A percentile compares a stretch with the other conserved stretches of the same genome.
These are phyloP conservation scores for Penicillium herquei DNA, from an alignment of 495 filamentous ascomycete genomes.

Conservation along the genomic window DNA sequence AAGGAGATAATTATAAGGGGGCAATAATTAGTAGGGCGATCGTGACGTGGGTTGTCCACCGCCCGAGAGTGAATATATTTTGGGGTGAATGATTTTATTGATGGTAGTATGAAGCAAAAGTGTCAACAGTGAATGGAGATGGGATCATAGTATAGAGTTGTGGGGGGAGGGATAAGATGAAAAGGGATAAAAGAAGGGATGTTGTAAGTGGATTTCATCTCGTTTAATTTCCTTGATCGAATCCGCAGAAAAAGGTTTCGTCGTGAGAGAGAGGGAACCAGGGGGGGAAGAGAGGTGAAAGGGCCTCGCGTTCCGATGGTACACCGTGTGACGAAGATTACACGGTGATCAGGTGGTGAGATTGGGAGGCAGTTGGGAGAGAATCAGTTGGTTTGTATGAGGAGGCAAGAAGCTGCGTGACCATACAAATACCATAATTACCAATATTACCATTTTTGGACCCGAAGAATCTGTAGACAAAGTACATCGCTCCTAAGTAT, in stretches of 20 bases:
- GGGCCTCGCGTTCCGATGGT: constrained; percentile 3
- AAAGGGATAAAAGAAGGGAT: constrained; percentile 23
- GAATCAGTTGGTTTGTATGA: neutral
- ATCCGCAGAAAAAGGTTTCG: constrained; percentile 9
- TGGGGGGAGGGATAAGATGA: constrained; percentile 17
- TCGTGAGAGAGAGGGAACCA: constrained; percentile 5
- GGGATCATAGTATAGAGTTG: constrained; percentile 8
- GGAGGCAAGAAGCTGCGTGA: neutral
- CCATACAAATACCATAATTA: constrained; percentile 1
- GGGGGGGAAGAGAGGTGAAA: neutral
- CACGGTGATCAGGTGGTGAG: neutral
- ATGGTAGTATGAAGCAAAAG: constrained; percentile 16
- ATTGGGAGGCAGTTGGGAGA: neutral
- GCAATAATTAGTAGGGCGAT: constrained; percentile 4
- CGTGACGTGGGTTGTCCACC: constrained; percentile 25
- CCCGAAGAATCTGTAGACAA: constrained; percentile 3
- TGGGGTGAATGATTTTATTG: neutral
- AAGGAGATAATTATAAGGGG: constrained; percentile 6
- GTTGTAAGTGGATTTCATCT: constrained; percentile 30
- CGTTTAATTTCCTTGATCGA: constrained; percentile 17
- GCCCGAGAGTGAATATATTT: constrained; percentile 9
- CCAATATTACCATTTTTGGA: constrained; percentile 1
- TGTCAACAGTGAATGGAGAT: constrained; percentile 9
- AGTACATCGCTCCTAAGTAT: neutral
- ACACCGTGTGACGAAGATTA: constrained; percentile 5